Conservation (phyloP, 352 stramenopile genomes). For the Achlya hypogyna region DNA sequence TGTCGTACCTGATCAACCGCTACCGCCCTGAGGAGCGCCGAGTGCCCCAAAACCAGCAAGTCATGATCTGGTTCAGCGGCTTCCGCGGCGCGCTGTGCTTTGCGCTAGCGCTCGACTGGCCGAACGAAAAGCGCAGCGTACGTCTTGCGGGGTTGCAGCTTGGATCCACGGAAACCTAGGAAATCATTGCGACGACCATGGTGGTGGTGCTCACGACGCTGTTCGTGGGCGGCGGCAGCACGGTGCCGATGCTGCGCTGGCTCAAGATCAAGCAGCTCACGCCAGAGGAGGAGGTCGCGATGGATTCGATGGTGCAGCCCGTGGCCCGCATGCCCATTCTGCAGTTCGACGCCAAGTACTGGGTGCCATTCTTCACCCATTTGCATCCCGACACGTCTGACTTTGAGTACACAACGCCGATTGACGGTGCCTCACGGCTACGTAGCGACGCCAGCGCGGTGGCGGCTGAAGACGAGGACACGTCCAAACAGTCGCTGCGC, state of each 20-base stretch:
- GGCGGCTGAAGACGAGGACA: slow-evolving; percentile 1
- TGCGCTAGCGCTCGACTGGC: slow-evolving; percentile 52
- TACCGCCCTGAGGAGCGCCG: slow-evolving; percentile 11
- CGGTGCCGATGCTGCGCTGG: slow-evolving; percentile 42
- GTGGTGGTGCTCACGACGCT: slow-evolving; percentile 70
- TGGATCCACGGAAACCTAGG: slow-evolving; percentile 8
- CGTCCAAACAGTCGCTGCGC: slow-evolving; percentile 13
- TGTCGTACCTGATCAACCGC: slow-evolving; percentile 29
- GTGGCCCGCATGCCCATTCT: slow-evolving; percentile 27
- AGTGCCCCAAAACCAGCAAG: slow-evolving; percentile 35
- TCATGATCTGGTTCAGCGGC: slow-evolving; percentile 78
- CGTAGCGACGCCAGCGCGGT: background rate
- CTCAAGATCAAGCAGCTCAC: slow-evolving; percentile 47
- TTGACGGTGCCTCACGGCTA: background rate
- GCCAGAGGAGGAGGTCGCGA: slow-evolving; percentile 23
- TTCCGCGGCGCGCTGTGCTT: slow-evolving; percentile 78
- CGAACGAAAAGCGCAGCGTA: slow-evolving; percentile 37
- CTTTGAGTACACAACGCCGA: background rate
- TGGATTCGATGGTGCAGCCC: slow-evolving; percentile 25
- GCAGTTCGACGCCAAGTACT: slow-evolving; percentile 30
- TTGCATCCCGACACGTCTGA: slow-evolving; percentile 11
- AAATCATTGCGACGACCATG: slow-evolving; percentile 69
- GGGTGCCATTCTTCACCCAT: slow-evolving; percentile 28
- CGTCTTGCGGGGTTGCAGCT: background rate
- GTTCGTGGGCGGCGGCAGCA: slow-evolving; percentile 63